Percentiles rank a stretch among this genome's conserved stretches.
These are phyloP conservation scores for Lenzites betulinus DNA, from an alignment of 768 basidiomycete genomes.

Conservation along the genomic window DNA sequence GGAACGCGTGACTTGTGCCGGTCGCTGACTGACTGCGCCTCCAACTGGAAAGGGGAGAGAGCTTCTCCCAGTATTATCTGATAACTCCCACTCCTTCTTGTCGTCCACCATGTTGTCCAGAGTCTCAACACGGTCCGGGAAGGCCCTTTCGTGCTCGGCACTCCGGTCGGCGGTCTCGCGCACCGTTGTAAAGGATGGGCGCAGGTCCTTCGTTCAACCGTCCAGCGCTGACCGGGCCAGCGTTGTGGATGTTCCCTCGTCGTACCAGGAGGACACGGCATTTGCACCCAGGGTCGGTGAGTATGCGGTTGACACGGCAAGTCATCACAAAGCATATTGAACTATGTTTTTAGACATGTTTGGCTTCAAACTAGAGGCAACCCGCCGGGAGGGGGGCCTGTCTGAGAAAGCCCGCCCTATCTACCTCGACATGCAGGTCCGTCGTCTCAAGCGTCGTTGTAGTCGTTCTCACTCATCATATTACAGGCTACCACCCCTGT, in stretches of 20 bases:
- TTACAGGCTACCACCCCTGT: constrained; percentile 92
- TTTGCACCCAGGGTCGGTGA: constrained; percentile 72
- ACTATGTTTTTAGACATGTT: constrained; percentile 69
- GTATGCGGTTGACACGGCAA: not conserved
- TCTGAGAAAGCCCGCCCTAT: constrained; percentile 80
- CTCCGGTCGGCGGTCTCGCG: constrained; percentile 21
- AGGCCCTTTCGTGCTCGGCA: constrained; percentile 26
- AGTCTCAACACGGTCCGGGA: constrained; percentile 29
- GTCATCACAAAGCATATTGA: not conserved
- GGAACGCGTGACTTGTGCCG: constrained; percentile 10
- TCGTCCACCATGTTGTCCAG: constrained; percentile 34
- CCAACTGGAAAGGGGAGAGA: not conserved
- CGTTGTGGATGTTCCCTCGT: constrained; percentile 77
- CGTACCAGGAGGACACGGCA: constrained; percentile 67
- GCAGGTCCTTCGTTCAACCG: constrained; percentile 75
- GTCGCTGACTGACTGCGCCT: constrained; percentile 6
- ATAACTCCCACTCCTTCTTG: constrained; percentile 24
- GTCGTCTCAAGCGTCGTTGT: constrained; percentile 24
- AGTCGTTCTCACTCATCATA: constrained; percentile 1
- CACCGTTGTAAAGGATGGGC: constrained; percentile 28
- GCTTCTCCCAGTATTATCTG: constrained; percentile 25
- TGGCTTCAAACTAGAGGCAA: constrained; percentile 78
- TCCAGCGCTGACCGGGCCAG: constrained; percentile 82
- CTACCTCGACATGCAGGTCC: constrained; percentile 96
- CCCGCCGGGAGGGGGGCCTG: constrained; percentile 56